Conservation (phyloP, 306 rosid species). For the Glycine soja region DNA sequence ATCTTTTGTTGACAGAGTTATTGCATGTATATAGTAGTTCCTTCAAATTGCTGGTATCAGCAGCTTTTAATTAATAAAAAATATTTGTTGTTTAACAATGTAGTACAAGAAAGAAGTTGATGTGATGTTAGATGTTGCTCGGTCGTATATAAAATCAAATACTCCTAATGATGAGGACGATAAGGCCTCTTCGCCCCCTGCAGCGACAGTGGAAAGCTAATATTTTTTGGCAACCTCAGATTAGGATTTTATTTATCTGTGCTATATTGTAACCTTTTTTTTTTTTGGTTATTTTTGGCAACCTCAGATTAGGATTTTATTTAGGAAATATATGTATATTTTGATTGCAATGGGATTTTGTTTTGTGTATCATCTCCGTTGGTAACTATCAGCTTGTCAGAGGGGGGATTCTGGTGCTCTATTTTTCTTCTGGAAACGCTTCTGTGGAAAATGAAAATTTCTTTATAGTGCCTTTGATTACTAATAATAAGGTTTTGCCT, state of each 20-base stretch:
- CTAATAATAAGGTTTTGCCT: not conserved
- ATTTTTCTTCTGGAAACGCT: constrained; percentile 25
- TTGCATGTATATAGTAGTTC: constrained; percentile 21
- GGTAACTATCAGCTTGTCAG: constrained; percentile 44
- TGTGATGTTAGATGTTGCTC: constrained; percentile 78
- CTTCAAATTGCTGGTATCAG: constrained; percentile 22
- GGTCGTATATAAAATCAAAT: constrained; percentile 56
- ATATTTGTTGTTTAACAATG: constrained; percentile 46
- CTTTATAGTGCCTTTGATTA: not conserved
- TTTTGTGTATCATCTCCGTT: constrained; percentile 21
- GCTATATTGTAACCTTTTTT: constrained; percentile 41
- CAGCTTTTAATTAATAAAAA: constrained; percentile 34
- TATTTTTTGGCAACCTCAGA: constrained; percentile 33
- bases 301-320: no score
- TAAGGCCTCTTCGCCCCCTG: constrained; percentile 43
- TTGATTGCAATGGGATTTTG: constrained; percentile 47
- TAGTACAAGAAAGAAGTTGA: constrained; percentile 96
- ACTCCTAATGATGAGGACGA: constrained; percentile 50
- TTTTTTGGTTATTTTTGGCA: not conserved
- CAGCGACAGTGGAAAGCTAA: constrained; percentile 52
- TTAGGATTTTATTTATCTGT: constrained; percentile 44
- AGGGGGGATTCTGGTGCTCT: constrained; percentile 29
- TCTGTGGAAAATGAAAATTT: constrained; percentile 28
- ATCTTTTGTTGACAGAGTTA: constrained; percentile 23
- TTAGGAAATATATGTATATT: constrained; percentile 30